Percentiles rank a stretch among this genome's conserved stretches.
phyloP scores from a whole-genome alignment of 108 stramenopile species.

The Nitzschia sp. region DNA sequence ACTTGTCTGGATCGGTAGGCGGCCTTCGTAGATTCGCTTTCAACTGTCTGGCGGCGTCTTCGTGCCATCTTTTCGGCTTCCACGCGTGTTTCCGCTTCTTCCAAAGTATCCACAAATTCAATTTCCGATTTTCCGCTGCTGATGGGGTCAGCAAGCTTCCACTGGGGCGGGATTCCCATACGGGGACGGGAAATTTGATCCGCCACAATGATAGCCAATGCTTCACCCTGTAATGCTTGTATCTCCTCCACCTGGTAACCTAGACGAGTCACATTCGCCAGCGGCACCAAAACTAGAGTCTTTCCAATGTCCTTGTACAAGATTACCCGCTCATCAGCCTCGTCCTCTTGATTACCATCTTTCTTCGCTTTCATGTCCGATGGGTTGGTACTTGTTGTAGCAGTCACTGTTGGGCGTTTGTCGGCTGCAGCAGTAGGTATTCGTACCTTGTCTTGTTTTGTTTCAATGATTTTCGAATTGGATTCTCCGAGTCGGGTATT shows the following conservation, averaged over 20 bases:
- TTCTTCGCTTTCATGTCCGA: not conserved
- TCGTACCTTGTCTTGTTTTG: no score
- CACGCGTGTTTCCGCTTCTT: conserved; percentile 13
- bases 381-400: no score
- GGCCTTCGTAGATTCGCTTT: not conserved
- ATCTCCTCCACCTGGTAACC: conserved; percentile 61
- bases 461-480: no score
- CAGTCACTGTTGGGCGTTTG: no score
- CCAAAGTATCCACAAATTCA: not conserved
- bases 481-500: no score
- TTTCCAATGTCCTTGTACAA: conserved; percentile 17
- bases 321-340: not conserved
- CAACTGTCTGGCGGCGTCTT: not conserved
- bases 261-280: conserved; percentile 35
- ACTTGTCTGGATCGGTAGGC: not conserved
- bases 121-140: not conserved
- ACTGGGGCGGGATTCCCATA: conserved; percentile 61
- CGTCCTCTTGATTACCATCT: not conserved
- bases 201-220: conserved; percentile 55
- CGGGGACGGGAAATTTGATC: conserved; percentile 54
- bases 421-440: no score
- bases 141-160: conserved; percentile 34
- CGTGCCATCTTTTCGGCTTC: not conserved
- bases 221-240: conserved; percentile 43
- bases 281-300: conserved; percentile 18